phyloP scores from a whole-genome alignment of 495 filamentous ascomycete species.

The Bombardia bombarda region DNA sequence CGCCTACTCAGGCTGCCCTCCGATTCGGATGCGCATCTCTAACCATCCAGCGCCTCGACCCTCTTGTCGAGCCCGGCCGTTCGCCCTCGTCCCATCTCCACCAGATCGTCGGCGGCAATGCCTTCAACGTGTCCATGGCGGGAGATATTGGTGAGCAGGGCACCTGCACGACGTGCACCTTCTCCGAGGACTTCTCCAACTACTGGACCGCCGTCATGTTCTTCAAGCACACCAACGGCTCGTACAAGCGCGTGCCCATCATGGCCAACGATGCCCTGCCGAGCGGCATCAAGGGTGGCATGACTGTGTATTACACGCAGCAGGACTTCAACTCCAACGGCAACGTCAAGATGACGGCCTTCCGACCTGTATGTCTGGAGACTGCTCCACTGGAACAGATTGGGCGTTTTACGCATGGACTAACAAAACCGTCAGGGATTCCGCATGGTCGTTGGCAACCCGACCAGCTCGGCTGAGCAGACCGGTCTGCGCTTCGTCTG shows the following conservation, averaged over 20 bases:
- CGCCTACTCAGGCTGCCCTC: constrained; percentile 30
- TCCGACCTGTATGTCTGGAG: constrained; percentile 32
- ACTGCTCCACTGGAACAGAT: constrained; percentile 4
- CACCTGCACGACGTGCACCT: constrained; percentile 20
- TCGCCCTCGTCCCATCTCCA: constrained; percentile 35
- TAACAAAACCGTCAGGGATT: constrained; percentile 46
- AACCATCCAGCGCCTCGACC: constrained; percentile 34
- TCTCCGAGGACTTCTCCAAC: constrained; percentile 40
- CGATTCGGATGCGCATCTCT: constrained; percentile 37
- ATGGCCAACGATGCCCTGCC: constrained; percentile 35
- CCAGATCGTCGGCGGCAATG: constrained; percentile 39
- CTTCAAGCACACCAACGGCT: constrained; percentile 43
- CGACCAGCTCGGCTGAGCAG: constrained; percentile 24
- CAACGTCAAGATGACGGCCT: constrained; percentile 36
- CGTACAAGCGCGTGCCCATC: constrained; percentile 36
- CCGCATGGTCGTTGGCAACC: constrained; percentile 46
- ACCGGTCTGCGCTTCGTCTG: constrained; percentile 42
- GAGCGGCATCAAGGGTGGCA: constrained; percentile 38
- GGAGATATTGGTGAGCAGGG: constrained; percentile 32
- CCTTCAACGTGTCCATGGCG: constrained; percentile 36
- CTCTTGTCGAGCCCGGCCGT: constrained; percentile 28
- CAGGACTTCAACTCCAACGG: constrained; percentile 36
- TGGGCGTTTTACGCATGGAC: neutral
- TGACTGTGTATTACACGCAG: constrained; percentile 43
- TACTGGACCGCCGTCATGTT: constrained; percentile 45